A percentile compares a stretch with the other conserved stretches of the same genome.
Conservation (phyloP, 176 grass and related monocot species). For the Cenchrus americanus region DNA sequence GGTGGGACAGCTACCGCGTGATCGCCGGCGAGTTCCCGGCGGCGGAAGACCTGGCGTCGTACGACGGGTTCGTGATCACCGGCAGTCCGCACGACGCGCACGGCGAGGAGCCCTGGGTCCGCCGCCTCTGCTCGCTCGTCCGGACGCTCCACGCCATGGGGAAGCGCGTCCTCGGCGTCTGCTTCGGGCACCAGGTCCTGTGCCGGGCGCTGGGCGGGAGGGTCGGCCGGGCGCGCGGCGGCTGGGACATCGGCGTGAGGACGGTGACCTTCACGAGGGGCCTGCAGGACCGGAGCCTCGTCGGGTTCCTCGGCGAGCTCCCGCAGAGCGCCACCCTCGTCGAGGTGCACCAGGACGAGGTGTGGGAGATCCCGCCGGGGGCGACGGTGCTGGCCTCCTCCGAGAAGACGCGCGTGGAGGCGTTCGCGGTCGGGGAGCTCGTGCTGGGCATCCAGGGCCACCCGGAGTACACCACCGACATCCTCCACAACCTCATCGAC, state of each 20-base stretch:
- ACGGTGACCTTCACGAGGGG: conserved; percentile 23
- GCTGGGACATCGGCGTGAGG: conserved; percentile 71
- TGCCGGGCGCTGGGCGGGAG: conserved; percentile 56
- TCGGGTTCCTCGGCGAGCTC: neutral
- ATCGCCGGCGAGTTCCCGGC: conserved; percentile 63
- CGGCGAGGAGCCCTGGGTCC: conserved; percentile 64
- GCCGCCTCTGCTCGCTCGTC: conserved; percentile 53
- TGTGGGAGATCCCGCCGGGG: conserved; percentile 52
- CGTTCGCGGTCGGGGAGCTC: conserved; percentile 56
- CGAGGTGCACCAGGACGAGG: conserved; percentile 74
- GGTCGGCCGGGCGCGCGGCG: conserved; percentile 32
- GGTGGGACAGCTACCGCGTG: conserved; percentile 55
- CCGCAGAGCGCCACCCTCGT: conserved; percentile 45
- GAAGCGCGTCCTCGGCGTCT: conserved; percentile 66
- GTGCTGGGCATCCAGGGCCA: conserved; percentile 75
- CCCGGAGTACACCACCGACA: conserved; percentile 67
- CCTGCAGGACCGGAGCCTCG: neutral
- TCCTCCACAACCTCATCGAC: conserved; percentile 62
- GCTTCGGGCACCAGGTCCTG: conserved; percentile 69
- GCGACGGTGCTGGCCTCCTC: conserved; percentile 71
- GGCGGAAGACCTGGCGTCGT: conserved; percentile 36
- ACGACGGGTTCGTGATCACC: conserved; percentile 67
- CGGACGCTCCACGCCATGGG: conserved; percentile 48
- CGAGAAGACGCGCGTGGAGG: conserved; percentile 64
- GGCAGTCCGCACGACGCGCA: conserved; percentile 68